A percentile compares a stretch with the other conserved stretches of the same genome.
These are phyloP conservation scores for Fraxinus angustifolia DNA, from an alignment of 305 asterid species.

Conservation along the genomic window DNA sequence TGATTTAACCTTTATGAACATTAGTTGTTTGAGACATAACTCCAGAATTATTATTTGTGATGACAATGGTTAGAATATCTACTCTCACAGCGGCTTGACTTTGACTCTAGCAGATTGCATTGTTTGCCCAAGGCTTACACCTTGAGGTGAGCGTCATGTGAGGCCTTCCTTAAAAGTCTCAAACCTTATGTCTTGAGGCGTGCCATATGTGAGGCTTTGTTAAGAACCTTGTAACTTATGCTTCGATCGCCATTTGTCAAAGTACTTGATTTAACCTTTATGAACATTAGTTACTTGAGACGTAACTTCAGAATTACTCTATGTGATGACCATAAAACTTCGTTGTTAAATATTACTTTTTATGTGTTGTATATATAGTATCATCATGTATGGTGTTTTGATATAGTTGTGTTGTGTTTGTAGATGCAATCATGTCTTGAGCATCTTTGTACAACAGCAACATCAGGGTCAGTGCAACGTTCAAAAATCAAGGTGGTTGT, in stretches of 20 bases:
- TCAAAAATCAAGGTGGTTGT: constrained; percentile 69
- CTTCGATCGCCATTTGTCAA: background rate
- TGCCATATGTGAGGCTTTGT: background rate
- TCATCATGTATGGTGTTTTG: constrained; percentile 14
- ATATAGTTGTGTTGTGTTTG: constrained; percentile 22
- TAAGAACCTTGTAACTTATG: background rate
- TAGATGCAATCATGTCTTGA: constrained; percentile 60
- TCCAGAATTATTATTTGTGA: background rate
- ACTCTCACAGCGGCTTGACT: background rate
- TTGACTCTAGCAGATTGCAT: background rate
- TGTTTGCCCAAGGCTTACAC: background rate
- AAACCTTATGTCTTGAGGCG: background rate
- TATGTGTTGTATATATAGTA: background rate
- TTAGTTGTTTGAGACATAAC: background rate
- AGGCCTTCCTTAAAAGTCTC: background rate
- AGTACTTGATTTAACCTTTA: background rate
- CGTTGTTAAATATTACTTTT: constrained; percentile 14
- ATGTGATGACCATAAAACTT: background rate
- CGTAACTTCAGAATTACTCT: background rate
- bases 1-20: background rate
- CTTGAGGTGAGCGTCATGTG: background rate
- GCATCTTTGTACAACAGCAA: constrained; percentile 42
- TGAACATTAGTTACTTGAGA: background rate
- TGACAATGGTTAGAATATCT: background rate
- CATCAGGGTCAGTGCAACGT: constrained; percentile 48